Evolutionary conservation across 2,329 filamentous ascomycete species (phyloP), one percentile per base, ranked within the genome.

Genomic region (Tolypocladium tundrense): DNA sequence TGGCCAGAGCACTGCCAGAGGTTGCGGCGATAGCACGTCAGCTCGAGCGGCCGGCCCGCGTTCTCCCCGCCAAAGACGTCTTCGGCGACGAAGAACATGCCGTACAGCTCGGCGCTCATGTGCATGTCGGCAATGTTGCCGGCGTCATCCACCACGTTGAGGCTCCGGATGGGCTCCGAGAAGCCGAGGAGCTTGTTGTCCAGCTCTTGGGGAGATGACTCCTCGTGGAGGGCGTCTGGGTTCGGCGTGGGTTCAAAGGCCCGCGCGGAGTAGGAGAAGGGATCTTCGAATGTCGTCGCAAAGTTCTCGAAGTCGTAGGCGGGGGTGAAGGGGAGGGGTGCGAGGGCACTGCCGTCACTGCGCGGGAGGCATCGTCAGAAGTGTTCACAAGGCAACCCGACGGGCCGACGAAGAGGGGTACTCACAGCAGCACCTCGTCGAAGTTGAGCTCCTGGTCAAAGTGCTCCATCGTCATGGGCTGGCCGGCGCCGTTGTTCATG

Each of bases 21-120:
- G 68, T 97, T 97, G 55, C 93, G 84, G 50, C 93, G 87, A 70
- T 97, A 97, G 78, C 93, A 97, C 0, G 93, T 97, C 69, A 97
- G 75, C 74, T 97, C 93, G 55, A 88, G 80, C 0, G 87, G 86
- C 6, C 85, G 75, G 10, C 79, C 79, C 3, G 75, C 70, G 52
- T 73, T 78, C 54, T 84, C 76, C 73, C 83, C 72, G 71, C 85
- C 71, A 76, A 90, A 92, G 6, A 91, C 88, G 65, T 90, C 88
- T 69, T 93, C 89, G 51, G 89, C 89, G 33, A 93, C 82, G 68
- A 92, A 91, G 77, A 93, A 93, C 88, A 93, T 92, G 79, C 89
- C 89, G 67, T 91, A 89, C 14, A 93, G 76, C 73, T 93, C 88
- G 58, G 88, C 88, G 27, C 81, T 80, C 78, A 92, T 85, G 64